Evolutionary conservation across 2,329 filamentous ascomycete genomes (phyloP), one percentile per base, ranked within the genome.

Genomic region (Talaromyces sp.): DNA sequence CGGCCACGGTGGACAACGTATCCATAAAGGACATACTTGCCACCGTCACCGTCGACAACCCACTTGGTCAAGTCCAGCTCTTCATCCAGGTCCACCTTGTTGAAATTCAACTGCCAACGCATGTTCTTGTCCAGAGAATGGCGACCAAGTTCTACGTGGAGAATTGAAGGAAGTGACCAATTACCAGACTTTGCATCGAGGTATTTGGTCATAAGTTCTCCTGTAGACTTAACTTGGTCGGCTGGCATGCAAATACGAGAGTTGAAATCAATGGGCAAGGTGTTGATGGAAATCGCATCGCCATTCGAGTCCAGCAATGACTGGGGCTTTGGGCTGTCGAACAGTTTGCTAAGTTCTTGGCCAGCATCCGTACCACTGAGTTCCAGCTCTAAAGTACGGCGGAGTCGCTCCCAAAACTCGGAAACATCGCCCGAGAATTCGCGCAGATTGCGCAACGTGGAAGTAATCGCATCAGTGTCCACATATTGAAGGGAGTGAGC

Each of bases 1-100:
- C 78, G 77, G 22, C 82, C 83, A 54, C 79, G 80, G 62, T 87
- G 84, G 2, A 84, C 81, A 29, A 86, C 71, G 56, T 86, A 82
- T 3, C 82, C 82, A 57, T 83, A 86, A 0, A 87, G 75, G 1
- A 78, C 79, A 62, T 86, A 87, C 10, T 73, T 65, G 11, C 70
- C 72, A 8, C 65, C 72, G 22, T 73, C 63, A 2, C 58, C 65
- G 29, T 72, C 66, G 16, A 66, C 53, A 2, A 70, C 65, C 51
- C 65, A 70, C 4, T 66, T 61, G 1, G 67, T 63, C n/a, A 85
- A 67, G 39, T 75, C 75, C 22, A 86, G 65, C 10, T 77, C 69
- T 49, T 86, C 82, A 47, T 85, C 75, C 13, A 86, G 61, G 2
- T 76, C 72, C n/a, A 87, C 80, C 37, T 77, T 77, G 62, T 85